Evolutionary conservation across 2,329 filamentous ascomycete genomes (phyloP), one percentile per base, ranked within the genome.

Genomic region (Metarhizium sp.): DNA sequence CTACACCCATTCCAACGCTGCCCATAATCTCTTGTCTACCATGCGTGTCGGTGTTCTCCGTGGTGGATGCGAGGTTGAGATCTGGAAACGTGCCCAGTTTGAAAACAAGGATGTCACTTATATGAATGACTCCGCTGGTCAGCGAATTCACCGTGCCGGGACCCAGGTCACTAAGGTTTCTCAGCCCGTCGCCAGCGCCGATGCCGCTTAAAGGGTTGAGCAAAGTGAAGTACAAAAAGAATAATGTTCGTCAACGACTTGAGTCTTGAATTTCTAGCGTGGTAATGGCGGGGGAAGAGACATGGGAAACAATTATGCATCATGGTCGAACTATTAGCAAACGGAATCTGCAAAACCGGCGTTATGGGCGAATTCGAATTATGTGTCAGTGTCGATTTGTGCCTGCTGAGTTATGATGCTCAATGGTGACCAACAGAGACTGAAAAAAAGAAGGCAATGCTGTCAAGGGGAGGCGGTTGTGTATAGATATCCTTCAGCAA

Each of bases 11-110:
- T 90, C 86, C 69, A 95, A 95, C 74, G 90, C 88, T 55, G 90
- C 90, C 40, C 90, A 95, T 79, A 95, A 95, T 75, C 73, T 94
- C 58, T 80, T 95, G 60, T 91, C 87, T 7, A 94, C 88, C 62
- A 94, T 94, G 88, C 82, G 90, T 63, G 85, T 94, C 14, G 90
- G 88, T 71, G 89, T 95, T 51, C 86, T 95, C 60, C 87, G 88
- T 53, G 90, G 90, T 60, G 90, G 90, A 47, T 90, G 88, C 69
- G 90, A 94, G 71, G 90, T 95, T 32, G 90, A 95, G 78, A 91
- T 94, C 73, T 95, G 90, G 90, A 94, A 94, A 82, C 86, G 88
- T 46, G 84, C 87, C 55, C 87, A 92, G 71, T 82, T 85, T 64
- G 88, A 92, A 74, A 90, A 88, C 78, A 92, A 92, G 78, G 88